phyloP scores from a whole-genome alignment of 2,329 filamentous ascomycete species.

The Lasiodiplodia sp. region DNA sequence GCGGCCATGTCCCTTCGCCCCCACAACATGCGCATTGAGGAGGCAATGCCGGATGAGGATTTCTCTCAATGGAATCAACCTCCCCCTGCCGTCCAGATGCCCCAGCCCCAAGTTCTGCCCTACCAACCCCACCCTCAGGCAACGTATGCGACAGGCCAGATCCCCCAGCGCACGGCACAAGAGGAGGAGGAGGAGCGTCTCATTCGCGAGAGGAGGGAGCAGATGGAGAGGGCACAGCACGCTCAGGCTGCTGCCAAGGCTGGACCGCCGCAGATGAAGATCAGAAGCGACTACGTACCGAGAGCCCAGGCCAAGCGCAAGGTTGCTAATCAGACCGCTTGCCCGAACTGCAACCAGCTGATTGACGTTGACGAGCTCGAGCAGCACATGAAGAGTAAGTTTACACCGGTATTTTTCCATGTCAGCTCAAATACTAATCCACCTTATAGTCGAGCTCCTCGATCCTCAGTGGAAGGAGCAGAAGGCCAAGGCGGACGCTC shows the following conservation, averaged over 20 bases:
- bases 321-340: constrained; percentile 73
- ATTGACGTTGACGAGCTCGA: constrained; percentile 88
- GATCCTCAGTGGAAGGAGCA: constrained; percentile 97
- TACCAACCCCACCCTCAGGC: constrained; percentile 40
- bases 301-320: constrained; percentile 76
- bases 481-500: constrained; percentile 84
- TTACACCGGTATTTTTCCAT: neutral
- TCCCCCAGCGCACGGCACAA: constrained; percentile 44
- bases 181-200: constrained; percentile 48
- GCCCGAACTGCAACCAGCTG: constrained; percentile 91
- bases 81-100: constrained; percentile 44
- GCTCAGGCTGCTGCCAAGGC: constrained; percentile 80
- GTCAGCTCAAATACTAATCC: constrained; percentile 41
- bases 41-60: constrained; percentile 76
- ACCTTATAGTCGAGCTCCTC: constrained; percentile 75
- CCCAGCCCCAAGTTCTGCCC: constrained; percentile 37
- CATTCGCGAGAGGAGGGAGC: constrained; percentile 50
- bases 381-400: constrained; percentile 85
- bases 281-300: constrained; percentile 91
- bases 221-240: constrained; percentile 71
- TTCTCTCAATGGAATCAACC: constrained; percentile 16
- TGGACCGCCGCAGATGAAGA: constrained; percentile 77
- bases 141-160: constrained; percentile 40
- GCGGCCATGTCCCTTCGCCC: constrained; percentile 86
- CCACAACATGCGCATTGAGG: constrained; percentile 82